Percentiles rank a stretch among this genome's conserved stretches.
Evolutionary conservation across 148 eudicot genomes (phyloP).

Genomic region (Rhododendron kiyosumense): DNA sequence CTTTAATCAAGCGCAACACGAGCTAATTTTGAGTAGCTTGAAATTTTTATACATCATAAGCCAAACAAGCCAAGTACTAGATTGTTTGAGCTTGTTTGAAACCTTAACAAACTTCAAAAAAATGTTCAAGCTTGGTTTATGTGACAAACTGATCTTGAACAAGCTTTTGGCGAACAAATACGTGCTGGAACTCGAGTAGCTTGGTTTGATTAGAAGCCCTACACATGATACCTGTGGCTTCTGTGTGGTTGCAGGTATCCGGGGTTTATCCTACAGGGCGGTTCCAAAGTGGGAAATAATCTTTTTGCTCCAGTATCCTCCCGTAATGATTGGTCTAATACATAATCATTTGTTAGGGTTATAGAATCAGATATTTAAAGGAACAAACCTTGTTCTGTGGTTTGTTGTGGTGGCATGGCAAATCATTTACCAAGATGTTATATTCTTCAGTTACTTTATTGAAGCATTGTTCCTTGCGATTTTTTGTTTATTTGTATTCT

Average conservation of each 20-base stretch:
- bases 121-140: no score
- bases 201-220: neutral
- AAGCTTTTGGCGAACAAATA: no score
- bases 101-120: no score
- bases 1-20: no score
- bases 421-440: neutral
- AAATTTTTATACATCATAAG: no score
- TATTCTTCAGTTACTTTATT: neutral
- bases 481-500: neutral
- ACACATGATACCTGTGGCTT: neutral
- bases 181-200: neutral
- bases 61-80: no score
- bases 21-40: no score
- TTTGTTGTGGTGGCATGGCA: neutral
- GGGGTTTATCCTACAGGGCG: neutral
- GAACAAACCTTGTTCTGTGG: neutral
- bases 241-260: neutral
- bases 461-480: neutral
- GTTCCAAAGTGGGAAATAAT: neutral
- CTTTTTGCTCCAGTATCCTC: slow-evolving; percentile 1
- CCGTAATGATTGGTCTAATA: neutral
- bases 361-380: neutral
- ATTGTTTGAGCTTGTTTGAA: no score
- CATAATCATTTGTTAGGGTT: neutral
- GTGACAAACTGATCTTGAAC: no score